Base-by-base conservation (phyloP, 2,329 filamentous ascomycete genomes). In the Epichloe coenophiala region DNA sequence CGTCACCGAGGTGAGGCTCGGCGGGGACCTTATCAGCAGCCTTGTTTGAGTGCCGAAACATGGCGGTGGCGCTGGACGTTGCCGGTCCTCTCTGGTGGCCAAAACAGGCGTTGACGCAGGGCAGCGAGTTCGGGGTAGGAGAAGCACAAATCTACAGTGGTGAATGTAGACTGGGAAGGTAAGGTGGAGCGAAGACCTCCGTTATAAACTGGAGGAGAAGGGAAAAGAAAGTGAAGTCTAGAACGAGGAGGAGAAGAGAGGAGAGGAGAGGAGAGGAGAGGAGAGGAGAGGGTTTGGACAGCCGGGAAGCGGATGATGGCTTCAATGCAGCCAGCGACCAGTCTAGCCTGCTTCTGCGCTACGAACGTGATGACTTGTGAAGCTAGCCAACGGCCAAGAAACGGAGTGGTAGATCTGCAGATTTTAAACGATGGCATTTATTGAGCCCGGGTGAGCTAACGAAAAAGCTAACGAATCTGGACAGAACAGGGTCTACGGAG, bases 1-100 rank as follows among this genome's bases (percentile, higher is more conserved):
- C 53, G 49, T 53, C 48, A 19, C 35, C 51, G 31, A 48, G 35
- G 12, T 47, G 55, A 19, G 23, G 23, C 1, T 47, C 31, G 44
- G 47, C 49, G 19, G 21, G 13, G 3, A 35, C 35, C 40, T 47
- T 45, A 11, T 35, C 41, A 39, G 35, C 23, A n/a, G 40, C 27
- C 39, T 47, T 17, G 12, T 40, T 41, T 3, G 9, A n/a, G 17
- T 39, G 46, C 48, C 40, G 35, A 47, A 37, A 27, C 51, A 53
- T 53, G 48, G 35, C 39, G 43, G 23, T 41, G 51, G 15, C 13
- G 45, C n/a, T 44, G 45, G 31, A 42, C 45, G 49, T 23, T 23
- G 48, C 15, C 47, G 9, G 46, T 27, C 21, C n/a, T 45, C 13
- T 45, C 27, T 31, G 42, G 27, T 23, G 39, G 12, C 12, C 17